Evolutionary conservation across 306 rosid species (phyloP).

Genomic region (Lathyrus oleraceus): DNA sequence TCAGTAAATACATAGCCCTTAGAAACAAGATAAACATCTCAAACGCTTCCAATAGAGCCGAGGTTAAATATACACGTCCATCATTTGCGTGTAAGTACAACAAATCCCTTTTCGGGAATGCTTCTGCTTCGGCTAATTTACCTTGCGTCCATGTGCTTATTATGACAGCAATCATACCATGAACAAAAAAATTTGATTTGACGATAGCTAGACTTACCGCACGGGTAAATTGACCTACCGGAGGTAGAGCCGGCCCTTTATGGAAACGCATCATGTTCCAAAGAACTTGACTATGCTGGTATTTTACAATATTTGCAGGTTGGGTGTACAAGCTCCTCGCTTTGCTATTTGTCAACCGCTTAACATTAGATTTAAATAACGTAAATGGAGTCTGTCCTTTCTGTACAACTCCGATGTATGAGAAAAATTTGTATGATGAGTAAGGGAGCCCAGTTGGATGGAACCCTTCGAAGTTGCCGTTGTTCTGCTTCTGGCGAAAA

Average conservation of each 20-base stretch:
- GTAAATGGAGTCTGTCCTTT: conserved; percentile 42
- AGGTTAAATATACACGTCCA: conserved; percentile 51
- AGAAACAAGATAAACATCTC: conserved; percentile 58
- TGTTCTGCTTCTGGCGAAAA: conserved; percentile 36
- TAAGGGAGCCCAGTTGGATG: conserved; percentile 35
- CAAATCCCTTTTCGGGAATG: conserved; percentile 44
- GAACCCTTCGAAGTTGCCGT: conserved; percentile 32
- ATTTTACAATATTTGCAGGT: conserved; percentile 39
- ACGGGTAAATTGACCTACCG: conserved; percentile 60
- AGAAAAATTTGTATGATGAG: conserved; percentile 37
- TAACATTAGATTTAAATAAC: conserved; percentile 40
- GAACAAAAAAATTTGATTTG: conserved; percentile 63
- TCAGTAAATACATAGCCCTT: conserved; percentile 60
- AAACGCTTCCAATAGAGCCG: conserved; percentile 45
- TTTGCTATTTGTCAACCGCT: conserved; percentile 29
- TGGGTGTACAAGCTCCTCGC: conserved; percentile 42
- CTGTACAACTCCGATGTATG: conserved; percentile 31
- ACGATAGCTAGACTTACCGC: conserved; percentile 66
- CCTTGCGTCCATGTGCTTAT: conserved; percentile 52
- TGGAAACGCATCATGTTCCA: conserved; percentile 58
- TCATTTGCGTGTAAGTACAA: conserved; percentile 50
- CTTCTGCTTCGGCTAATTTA: conserved; percentile 54
- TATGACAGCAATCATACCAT: conserved; percentile 58
- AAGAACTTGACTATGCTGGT: conserved; percentile 50
- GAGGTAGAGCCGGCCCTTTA: conserved; percentile 50